Evolutionary conservation across 306 rosid genomes (phyloP).

Genomic region (Corylus avellana): DNA sequence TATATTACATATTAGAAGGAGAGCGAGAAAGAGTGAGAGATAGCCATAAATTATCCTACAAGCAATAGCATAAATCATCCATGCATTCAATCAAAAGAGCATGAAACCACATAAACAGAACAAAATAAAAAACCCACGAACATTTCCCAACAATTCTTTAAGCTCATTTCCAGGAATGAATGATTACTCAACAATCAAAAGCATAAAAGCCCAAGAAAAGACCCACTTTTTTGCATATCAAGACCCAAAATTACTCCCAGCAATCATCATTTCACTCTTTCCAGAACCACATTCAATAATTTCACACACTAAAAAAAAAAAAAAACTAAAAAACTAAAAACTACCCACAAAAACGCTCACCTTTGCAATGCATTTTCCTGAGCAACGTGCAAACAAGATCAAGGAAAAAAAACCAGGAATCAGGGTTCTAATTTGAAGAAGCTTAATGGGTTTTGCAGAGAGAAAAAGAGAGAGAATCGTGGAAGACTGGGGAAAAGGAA

Average conservation of each 20-base stretch:
- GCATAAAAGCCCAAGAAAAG: conserved; percentile 1
- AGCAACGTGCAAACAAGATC: conserved; percentile 29
- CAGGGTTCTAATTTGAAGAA: conserved; percentile 42
- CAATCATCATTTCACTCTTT: conserved; percentile 25
- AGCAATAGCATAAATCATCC: conserved; percentile 24
- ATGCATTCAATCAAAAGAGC: conserved; percentile 42
- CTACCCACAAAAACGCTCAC: conserved; percentile 32
- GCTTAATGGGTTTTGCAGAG: conserved; percentile 13
- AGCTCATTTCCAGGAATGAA: conserved; percentile 20
- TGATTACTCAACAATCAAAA: conserved; percentile 13
- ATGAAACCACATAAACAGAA: conserved; percentile 14
- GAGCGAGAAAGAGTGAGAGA: not conserved
- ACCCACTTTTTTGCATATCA: conserved; percentile 29
- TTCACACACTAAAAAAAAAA: conserved; percentile 7
- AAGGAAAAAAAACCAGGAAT: conserved; percentile 1
- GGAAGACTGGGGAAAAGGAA: conserved; percentile 3
- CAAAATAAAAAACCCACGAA: conserved; percentile 14
- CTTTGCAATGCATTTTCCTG: conserved; percentile 25
- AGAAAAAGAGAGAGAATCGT: not conserved
- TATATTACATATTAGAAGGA: not conserved
- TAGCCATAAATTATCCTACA: conserved; percentile 5
- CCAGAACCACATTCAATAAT: conserved; percentile 26
- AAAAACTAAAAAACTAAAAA: conserved; percentile 13
- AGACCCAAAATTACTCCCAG: conserved; percentile 26
- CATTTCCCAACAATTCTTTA: conserved; percentile 5